These are phyloP conservation scores for Asclepias syriaca DNA, from an alignment of 257 asterid species.

Conservation along the genomic window DNA sequence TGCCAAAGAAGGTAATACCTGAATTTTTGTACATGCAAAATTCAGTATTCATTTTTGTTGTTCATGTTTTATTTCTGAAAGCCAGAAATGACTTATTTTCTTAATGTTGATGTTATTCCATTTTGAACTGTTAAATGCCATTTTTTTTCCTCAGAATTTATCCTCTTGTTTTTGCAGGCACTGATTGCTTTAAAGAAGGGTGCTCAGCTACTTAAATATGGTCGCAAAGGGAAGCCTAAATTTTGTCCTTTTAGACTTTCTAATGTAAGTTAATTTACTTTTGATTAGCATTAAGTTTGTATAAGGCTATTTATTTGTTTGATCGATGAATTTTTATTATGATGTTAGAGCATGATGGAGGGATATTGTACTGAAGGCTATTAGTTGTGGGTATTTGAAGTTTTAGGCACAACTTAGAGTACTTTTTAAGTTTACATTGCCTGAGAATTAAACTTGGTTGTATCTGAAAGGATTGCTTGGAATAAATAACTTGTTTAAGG, in stretches of 20 bases:
- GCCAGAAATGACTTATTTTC: neutral
- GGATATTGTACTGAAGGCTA: neutral
- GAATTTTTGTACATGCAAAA: neutral
- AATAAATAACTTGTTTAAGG: neutral
- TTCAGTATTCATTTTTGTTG: neutral
- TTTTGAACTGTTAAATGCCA: neutral
- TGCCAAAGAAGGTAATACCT: neutral
- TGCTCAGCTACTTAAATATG: conserved; percentile 81
- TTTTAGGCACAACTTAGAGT: neutral
- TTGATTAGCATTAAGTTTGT: neutral
- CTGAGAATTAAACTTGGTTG: neutral
- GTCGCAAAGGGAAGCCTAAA: conserved; percentile 93
- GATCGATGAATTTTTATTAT: neutral
- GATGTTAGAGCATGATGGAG: neutral
- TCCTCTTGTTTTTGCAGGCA: conserved; percentile 42
- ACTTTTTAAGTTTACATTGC: neutral
- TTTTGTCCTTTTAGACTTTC: conserved; percentile 84
- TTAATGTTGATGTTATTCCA: neutral
- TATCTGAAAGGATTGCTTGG: neutral
- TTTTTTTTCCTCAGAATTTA: neutral
- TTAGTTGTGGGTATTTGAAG: neutral
- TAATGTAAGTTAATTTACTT: conserved; percentile 43
- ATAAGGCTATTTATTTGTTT: neutral
- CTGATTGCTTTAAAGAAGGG: conserved; percentile 82
- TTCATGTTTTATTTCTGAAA: neutral